Conservation (phyloP, 2,329 filamentous ascomycete genomes). For the Neofusicoccum sp. region DNA sequence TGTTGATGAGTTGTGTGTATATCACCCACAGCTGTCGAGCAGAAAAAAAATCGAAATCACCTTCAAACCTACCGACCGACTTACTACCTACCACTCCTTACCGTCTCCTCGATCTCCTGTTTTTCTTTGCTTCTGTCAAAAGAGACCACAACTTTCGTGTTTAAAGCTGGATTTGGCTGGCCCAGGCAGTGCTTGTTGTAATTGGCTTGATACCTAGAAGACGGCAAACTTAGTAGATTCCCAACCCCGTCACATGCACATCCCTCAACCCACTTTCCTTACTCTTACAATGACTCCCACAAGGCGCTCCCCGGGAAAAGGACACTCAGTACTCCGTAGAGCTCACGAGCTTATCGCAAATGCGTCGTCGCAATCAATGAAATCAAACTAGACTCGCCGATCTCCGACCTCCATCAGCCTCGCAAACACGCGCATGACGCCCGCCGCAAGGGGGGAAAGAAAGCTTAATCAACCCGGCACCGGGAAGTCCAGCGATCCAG, state of each 20-base stretch:
- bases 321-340: background rate
- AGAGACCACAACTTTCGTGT: slow-evolving; percentile 4
- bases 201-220: slow-evolving; percentile 10
- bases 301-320: too few species aligned
- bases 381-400: background rate
- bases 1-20: slow-evolving; percentile 1
- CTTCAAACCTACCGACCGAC: slow-evolving; percentile 1
- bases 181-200: slow-evolving; percentile 13
- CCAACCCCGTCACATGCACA: background rate
- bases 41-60: slow-evolving; percentile 14
- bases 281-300: background rate
- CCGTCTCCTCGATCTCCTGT: slow-evolving; percentile 4
- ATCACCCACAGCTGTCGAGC: background rate
- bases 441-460: background rate
- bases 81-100: slow-evolving; percentile 9
- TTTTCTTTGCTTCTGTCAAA: slow-evolving; percentile 10
- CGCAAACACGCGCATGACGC: slow-evolving; percentile 1
- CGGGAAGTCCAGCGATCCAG: background rate
- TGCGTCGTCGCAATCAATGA: background rate
- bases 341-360: background rate
- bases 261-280: background rate
- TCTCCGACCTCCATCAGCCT: slow-evolving; percentile 1
- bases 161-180: slow-evolving; percentile 11
- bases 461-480: background rate
- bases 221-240: slow-evolving; percentile 10